Conservation (phyloP, 768 basidiomycete species). For the Cyathus striatus region DNA sequence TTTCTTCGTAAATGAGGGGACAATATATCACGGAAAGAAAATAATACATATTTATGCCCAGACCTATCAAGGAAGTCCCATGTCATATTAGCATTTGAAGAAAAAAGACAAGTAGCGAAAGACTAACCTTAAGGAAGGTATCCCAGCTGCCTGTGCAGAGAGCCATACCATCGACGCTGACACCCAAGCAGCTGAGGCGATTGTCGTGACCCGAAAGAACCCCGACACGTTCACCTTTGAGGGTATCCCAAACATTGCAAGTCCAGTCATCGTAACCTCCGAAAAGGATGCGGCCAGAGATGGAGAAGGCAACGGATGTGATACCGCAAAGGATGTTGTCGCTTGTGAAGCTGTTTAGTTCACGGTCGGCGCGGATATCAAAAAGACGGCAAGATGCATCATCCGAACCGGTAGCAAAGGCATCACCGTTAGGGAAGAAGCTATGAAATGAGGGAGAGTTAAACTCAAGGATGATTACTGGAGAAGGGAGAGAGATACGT, state of each 20-base stretch:
- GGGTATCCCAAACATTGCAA: slow-evolving; percentile 98
- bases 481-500: slow-evolving; percentile 40
- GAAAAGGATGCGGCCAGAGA: slow-evolving; percentile 94
- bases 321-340: slow-evolving; percentile 99
- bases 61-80: slow-evolving; percentile 46
- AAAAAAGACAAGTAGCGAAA: slow-evolving; percentile 7
- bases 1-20: slow-evolving; percentile 14
- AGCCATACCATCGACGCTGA: slow-evolving; percentile 95
- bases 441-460: slow-evolving; percentile 34
- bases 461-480: slow-evolving; percentile 7
- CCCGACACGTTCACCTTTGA: slow-evolving; percentile 97
- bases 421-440: slow-evolving; percentile 99
- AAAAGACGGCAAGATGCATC: slow-evolving; percentile 98
- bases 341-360: slow-evolving; percentile 94
- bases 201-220: slow-evolving; percentile 98
- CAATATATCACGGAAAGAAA: slow-evolving; percentile 10
- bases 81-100: too few species aligned
- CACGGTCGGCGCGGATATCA: slow-evolving; percentile 96
- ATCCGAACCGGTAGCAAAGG: slow-evolving; percentile 97
- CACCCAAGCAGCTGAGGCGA: slow-evolving; percentile 93
- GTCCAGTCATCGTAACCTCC: slow-evolving; percentile 99
- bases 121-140: slow-evolving; percentile 85
- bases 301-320: slow-evolving; percentile 98
- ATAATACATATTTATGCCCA: slow-evolving; percentile 61
- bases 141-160: slow-evolving; percentile 99